Evolutionary conservation across 768 basidiomycete genomes (phyloP).

Genomic region (Rhizopogon salebrosus): DNA sequence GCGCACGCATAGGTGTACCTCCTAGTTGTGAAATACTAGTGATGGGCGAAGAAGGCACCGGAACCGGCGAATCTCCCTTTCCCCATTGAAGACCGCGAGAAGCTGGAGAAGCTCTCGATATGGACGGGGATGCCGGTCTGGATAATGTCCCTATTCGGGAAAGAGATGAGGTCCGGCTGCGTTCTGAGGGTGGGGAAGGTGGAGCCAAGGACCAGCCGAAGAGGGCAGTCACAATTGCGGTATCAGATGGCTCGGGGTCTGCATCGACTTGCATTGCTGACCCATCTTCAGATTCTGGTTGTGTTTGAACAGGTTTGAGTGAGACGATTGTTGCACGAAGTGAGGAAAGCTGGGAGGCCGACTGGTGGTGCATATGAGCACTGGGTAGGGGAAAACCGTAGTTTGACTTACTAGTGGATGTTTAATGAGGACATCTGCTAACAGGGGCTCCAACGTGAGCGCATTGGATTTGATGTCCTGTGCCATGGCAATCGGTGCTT

Average conservation of each 20-base stretch:
- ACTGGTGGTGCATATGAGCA: conserved; percentile 35
- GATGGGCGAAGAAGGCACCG: conserved; percentile 10
- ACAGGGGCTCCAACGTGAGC: conserved; percentile 41
- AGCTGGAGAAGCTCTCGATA: conserved; percentile 29
- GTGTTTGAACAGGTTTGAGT: conserved; percentile 9
- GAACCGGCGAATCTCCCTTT: conserved; percentile 10
- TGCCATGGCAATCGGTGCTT: conserved; percentile 58
- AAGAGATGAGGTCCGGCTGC: conserved; percentile 9
- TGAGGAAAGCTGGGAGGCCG: conserved; percentile 49
- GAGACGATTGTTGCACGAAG: conserved; percentile 41
- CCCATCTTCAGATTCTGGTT: conserved; percentile 23
- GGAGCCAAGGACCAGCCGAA: conserved; percentile 45
- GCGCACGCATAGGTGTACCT: conserved; percentile 10
- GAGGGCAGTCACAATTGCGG: conserved; percentile 36
- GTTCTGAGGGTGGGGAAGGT: conserved; percentile 13
- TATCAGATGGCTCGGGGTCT: conserved; percentile 27
- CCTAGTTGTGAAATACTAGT: conserved; percentile 17
- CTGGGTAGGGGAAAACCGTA: not conserved
- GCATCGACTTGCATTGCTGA: conserved; percentile 9
- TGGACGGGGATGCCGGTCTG: conserved; percentile 24
- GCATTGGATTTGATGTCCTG: conserved; percentile 57
- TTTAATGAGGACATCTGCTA: conserved; percentile 53
- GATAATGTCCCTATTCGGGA: conserved; percentile 24
- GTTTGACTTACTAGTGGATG: conserved; percentile 62
- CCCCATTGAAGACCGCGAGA: conserved; percentile 13